These are phyloP conservation scores for Xylaria sp. DNA, from an alignment of 495 filamentous ascomycete genomes.

Conservation along the genomic window DNA sequence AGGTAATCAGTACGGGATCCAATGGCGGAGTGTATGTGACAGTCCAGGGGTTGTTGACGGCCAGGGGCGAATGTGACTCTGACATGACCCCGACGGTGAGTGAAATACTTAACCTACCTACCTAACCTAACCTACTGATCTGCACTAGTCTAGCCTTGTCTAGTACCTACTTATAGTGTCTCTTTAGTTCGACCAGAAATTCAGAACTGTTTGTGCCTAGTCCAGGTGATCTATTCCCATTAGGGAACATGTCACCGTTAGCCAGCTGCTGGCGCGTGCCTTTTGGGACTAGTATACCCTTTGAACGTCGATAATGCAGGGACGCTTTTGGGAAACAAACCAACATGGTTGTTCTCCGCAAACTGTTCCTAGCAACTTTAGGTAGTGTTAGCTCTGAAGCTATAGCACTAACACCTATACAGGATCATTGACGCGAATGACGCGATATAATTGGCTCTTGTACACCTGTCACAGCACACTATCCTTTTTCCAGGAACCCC, in stretches of 20 bases:
- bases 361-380: background rate
- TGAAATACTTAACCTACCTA: background rate
- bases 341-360: background rate
- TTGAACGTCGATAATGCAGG: background rate
- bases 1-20: background rate
- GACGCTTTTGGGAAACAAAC: background rate
- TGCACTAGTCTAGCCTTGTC: background rate
- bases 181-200: too few relatives aligned
- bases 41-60: background rate
- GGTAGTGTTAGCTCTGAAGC: background rate
- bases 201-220: background rate
- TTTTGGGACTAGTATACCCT: background rate
- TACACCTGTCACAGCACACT: conserved; percentile 14
- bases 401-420: background rate
- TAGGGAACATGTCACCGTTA: background rate
- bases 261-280: background rate
- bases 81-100: background rate
- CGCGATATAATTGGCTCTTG: background rate
- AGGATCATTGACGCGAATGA: background rate
- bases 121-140: too few relatives aligned
- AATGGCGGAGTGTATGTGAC: conserved; percentile 1
- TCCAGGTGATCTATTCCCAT: background rate
- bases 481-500: conserved; percentile 2
- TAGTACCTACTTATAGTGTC: background rate
- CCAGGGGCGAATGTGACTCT: background rate